Conservation (phyloP, 192 early-diverging fungal species). For the Mortierella claussenii region DNA sequence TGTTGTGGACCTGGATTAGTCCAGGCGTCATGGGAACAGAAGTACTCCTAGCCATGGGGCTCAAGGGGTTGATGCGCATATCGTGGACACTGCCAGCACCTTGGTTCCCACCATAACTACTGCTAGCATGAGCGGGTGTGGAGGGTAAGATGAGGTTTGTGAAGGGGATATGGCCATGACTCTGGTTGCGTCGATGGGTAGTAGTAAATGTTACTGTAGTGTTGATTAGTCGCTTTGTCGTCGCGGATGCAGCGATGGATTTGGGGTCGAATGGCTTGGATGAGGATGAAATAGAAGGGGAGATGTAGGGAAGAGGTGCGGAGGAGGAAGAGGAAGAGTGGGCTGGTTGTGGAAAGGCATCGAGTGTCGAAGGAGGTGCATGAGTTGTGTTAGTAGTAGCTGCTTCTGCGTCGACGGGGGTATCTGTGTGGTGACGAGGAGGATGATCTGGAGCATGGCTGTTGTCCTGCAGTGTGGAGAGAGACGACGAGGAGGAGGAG, state of each 20-base stretch:
- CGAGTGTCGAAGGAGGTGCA: too few species aligned
- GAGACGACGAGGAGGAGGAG: too few species aligned
- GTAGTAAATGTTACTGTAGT: background rate
- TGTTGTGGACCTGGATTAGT: background rate
- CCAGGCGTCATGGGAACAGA: conserved; percentile 20
- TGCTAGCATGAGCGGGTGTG: background rate
- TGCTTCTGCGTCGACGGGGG: too few species aligned
- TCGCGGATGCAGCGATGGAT: background rate
- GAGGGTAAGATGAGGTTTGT: conserved; percentile 20
- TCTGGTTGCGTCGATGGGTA: conserved; percentile 26
- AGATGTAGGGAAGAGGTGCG: background rate
- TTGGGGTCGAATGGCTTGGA: too few species aligned
- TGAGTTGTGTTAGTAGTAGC: too few species aligned
- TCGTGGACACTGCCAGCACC: background rate
- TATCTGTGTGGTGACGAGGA: too few species aligned
- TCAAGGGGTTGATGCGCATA: conserved; percentile 7
- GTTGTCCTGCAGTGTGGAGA: too few species aligned
- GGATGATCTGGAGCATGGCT: too few species aligned
- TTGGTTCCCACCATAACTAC: too few species aligned
- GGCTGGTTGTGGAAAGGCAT: too few species aligned
- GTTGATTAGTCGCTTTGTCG: background rate
- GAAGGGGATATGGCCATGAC: conserved; percentile 21
- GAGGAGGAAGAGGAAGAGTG: background rate
- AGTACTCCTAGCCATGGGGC: conserved; percentile 5
- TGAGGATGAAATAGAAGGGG: too few species aligned